A percentile compares a stretch with the other conserved stretches of the same genome.
phyloP scores from a whole-genome alignment of 192 early-diverging fungal species.

The Umbelopsis isabellina region DNA sequence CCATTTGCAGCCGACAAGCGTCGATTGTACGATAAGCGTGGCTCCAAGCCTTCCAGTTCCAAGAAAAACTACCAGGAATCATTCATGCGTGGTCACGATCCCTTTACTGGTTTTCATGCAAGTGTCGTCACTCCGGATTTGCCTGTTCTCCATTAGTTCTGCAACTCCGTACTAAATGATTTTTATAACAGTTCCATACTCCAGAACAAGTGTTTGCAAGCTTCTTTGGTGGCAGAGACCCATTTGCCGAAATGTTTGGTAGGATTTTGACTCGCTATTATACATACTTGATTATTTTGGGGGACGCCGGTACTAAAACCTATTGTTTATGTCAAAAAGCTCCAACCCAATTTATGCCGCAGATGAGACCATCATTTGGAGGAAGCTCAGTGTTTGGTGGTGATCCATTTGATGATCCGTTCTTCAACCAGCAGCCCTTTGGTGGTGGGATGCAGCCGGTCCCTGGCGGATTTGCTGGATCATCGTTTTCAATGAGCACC shows the following conservation, averaged over 20 bases:
- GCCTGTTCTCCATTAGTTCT: neutral
- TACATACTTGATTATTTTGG: neutral
- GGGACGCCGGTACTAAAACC: neutral
- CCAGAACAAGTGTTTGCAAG: constrained; percentile 39
- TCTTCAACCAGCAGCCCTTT: neutral
- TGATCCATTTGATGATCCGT: constrained; percentile 14
- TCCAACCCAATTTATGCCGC: constrained; percentile 4
- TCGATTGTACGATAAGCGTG: constrained; percentile 32
- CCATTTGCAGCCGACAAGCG: constrained; percentile 34
- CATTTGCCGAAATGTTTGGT: constrained; percentile 33
- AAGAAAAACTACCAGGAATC: neutral
- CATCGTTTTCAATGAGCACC: neutral
- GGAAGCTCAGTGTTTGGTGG: neutral
- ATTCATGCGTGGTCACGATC: constrained; percentile 12
- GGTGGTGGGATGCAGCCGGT: neutral
- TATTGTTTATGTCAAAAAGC: neutral
- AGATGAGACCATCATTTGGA: neutral
- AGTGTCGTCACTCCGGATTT: neutral
- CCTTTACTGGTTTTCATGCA: constrained; percentile 26
- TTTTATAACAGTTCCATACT: constrained; percentile 34
- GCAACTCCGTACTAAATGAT: neutral
- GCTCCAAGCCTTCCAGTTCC: neutral
- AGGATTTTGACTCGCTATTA: neutral
- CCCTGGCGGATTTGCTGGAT: neutral
- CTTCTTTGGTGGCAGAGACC: constrained; percentile 35